Conservation (phyloP, 352 stramenopile genomes). For the Thalassiosira hispida region DNA sequence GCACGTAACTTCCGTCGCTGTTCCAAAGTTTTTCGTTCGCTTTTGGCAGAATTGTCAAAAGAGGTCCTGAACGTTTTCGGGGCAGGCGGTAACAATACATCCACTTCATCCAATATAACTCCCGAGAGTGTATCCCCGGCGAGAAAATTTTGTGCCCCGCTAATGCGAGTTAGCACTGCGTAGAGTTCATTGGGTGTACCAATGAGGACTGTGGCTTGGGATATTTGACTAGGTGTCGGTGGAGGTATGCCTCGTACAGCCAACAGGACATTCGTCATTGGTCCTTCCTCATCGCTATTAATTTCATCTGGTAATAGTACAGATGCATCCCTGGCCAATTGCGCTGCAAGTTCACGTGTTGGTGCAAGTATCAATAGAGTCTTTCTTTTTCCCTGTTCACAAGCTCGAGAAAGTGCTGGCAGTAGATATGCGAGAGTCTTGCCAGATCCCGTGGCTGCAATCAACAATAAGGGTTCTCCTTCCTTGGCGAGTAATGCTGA, state of each 20-base stretch:
- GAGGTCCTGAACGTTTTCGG: constrained; percentile 59
- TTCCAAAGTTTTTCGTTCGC: constrained; percentile 51
- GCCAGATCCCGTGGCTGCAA: constrained; percentile 91
- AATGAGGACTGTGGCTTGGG: constrained; percentile 47
- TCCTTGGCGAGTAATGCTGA: constrained; percentile 31
- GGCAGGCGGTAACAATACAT: constrained; percentile 57
- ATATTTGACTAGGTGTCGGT: constrained; percentile 43
- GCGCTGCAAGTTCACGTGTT: constrained; percentile 66
- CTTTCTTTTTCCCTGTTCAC: constrained; percentile 23
- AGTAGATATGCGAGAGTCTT: constrained; percentile 96
- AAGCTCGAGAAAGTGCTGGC: constrained; percentile 80
- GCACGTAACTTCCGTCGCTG: constrained; percentile 60
- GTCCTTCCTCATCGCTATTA: constrained; percentile 13
- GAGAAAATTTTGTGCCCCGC: constrained; percentile 52
- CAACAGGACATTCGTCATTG: constrained; percentile 38
- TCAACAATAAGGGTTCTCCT: constrained; percentile 65
- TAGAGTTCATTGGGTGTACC: constrained; percentile 63
- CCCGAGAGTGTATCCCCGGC: constrained; percentile 50
- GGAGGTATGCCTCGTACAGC: constrained; percentile 58
- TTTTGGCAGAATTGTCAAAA: constrained; percentile 40
- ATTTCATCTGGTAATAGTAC: constrained; percentile 39
- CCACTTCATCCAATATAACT: constrained; percentile 67
- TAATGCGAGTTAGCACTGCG: constrained; percentile 55
- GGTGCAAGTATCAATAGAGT: constrained; percentile 66
- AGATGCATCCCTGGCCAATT: constrained; percentile 55